These are phyloP conservation scores for Penicillium palitans DNA, from an alignment of 2,329 filamentous ascomycete genomes.

Conservation along the genomic window DNA sequence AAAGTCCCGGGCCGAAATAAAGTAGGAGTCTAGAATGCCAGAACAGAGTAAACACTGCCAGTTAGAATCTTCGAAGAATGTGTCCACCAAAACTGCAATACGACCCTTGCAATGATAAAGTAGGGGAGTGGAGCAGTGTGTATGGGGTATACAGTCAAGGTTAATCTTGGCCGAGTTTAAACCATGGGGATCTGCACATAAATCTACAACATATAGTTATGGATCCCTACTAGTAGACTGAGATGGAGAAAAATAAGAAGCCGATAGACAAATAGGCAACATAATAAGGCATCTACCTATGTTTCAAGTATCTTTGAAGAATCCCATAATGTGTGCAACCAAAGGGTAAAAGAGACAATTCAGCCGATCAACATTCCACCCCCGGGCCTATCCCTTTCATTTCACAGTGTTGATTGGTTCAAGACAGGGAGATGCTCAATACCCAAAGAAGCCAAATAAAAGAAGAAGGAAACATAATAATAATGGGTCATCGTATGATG, in stretches of 20 bases:
- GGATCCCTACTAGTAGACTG: too few relatives aligned
- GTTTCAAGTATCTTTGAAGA: not conserved
- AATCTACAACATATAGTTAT: not conserved
- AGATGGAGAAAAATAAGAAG: not conserved
- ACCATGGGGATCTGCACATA: not conserved
- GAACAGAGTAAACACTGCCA: not conserved
- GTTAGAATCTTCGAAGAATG: slow-evolving; percentile 13
- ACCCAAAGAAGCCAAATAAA: not conserved
- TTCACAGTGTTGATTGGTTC: slow-evolving; percentile 16
- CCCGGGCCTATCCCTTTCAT: slow-evolving; percentile 20
- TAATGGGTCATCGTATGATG: not conserved
- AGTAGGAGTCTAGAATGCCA: slow-evolving; percentile 8
- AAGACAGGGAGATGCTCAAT: not conserved
- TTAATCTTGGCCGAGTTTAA: slow-evolving; percentile 8
- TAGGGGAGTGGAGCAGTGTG: slow-evolving; percentile 5
- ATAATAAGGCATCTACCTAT: not conserved
- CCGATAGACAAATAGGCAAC: not conserved
- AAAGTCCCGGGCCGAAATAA: not conserved
- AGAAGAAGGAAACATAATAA: too few relatives aligned
- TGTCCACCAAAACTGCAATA: not conserved
- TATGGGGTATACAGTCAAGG: not conserved
- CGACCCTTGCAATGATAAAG: slow-evolving; percentile 10
- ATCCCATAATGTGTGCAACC: not conserved
- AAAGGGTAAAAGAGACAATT: slow-evolving; percentile 4
- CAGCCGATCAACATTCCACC: slow-evolving; percentile 25